A percentile compares a stretch with the other conserved stretches of the same genome.
phyloP scores from a whole-genome alignment of 1,139 yeast species.

The Debaryomyces coudertii region DNA sequence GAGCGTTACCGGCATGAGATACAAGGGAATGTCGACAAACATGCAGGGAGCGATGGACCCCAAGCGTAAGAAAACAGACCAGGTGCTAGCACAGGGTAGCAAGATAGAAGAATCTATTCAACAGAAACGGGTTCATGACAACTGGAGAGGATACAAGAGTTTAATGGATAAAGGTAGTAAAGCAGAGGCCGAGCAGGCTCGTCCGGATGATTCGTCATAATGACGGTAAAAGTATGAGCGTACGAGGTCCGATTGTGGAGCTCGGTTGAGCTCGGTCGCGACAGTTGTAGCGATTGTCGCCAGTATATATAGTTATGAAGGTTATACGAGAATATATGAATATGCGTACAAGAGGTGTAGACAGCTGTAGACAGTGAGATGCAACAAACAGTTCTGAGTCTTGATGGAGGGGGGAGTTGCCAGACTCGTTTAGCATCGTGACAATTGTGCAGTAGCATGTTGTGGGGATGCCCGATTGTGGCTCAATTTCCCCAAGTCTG shows the following conservation, averaged over 20 bases:
- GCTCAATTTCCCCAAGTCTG: too few species aligned
- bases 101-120: neutral
- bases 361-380: too few species aligned
- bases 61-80: neutral
- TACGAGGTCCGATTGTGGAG: too few species aligned
- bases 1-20: neutral
- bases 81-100: neutral
- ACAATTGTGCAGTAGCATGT: too few species aligned
- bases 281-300: neutral
- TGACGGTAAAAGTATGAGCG: too few species aligned
- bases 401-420: too few species aligned
- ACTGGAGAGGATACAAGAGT: constrained; percentile 1
- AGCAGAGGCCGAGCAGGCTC: constrained; percentile 4
- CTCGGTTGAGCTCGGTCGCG: neutral
- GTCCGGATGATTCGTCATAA: constrained; percentile 3
- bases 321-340: too few species aligned
- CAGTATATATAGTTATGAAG: neutral
- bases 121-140: constrained; percentile 2
- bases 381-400: too few species aligned
- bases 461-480: too few species aligned
- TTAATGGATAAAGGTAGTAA: constrained; percentile 1
- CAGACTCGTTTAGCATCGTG: too few species aligned
- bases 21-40: neutral
- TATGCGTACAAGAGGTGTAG: too few species aligned
- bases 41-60: neutral